phyloP scores from a whole-genome alignment of 768 basidiomycete species.

The Tephrocybe sp. region DNA sequence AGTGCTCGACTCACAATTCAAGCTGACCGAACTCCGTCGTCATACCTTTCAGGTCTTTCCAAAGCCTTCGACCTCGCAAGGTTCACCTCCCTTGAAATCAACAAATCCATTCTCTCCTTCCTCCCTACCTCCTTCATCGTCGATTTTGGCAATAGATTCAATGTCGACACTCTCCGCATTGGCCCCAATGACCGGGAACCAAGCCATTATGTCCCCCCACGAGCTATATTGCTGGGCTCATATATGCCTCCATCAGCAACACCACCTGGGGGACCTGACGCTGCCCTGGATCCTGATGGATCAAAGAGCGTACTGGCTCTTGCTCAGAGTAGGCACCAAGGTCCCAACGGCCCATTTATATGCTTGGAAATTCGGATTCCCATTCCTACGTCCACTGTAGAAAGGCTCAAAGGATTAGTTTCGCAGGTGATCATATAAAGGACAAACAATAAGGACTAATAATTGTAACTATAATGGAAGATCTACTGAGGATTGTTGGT shows the following conservation, averaged over 20 bases:
- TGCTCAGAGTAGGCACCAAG: neutral
- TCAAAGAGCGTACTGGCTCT: slow-evolving; percentile 4
- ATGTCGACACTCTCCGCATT: slow-evolving; percentile 1
- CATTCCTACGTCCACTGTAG: neutral
- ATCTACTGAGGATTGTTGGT: no score
- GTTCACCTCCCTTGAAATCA: slow-evolving; percentile 7
- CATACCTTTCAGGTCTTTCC: neutral
- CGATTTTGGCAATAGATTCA: neutral
- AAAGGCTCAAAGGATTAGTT: neutral
- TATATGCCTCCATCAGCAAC: neutral
- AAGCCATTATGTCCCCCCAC: slow-evolving; percentile 2
- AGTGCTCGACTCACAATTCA: slow-evolving; percentile 4
- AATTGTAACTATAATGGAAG: no score
- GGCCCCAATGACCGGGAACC: slow-evolving; percentile 3
- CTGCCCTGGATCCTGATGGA: neutral
- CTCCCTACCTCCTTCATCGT: neutral
- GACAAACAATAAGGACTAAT: no score
- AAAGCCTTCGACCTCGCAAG: neutral
- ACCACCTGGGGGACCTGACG: slow-evolving; percentile 2
- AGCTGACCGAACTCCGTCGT: neutral
- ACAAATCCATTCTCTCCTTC: slow-evolving; percentile 1
- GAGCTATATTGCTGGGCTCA: neutral
- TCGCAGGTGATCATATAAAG: neutral
- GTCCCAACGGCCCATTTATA: neutral
- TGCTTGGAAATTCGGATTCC: neutral